Evolutionary conservation across 2,329 filamentous ascomycete species (phyloP).

Genomic region (Aspergillus sp.): DNA sequence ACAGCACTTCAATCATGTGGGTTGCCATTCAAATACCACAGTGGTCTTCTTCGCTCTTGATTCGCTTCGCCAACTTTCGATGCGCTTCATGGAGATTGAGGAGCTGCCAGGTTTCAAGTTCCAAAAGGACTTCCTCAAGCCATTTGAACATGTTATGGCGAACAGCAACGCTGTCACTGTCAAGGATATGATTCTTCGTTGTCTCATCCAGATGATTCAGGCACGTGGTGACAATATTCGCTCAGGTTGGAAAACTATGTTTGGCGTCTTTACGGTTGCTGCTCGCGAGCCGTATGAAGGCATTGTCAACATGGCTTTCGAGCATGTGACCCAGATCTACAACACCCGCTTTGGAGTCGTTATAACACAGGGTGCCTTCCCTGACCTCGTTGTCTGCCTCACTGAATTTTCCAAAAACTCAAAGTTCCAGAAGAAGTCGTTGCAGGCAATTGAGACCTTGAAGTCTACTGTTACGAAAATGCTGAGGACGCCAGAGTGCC

Average conservation of each 20-base stretch:
- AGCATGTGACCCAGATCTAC: slow-evolving; percentile 95
- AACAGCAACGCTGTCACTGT: slow-evolving; percentile 90
- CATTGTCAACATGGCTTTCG: slow-evolving; percentile 95
- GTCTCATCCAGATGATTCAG: slow-evolving; percentile 98
- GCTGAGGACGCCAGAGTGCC: slow-evolving; percentile 93
- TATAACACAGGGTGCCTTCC: slow-evolving; percentile 94
- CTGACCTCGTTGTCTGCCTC: slow-evolving; percentile 91
- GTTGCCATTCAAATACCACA: slow-evolving; percentile 92
- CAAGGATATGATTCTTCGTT: slow-evolving; percentile 95
- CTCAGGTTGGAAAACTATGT: slow-evolving; percentile 99
- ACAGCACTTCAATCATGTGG: slow-evolving; percentile 96
- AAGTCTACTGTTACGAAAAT: slow-evolving; percentile 93
- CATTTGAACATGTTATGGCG: slow-evolving; percentile 95
- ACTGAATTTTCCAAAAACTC: slow-evolving; percentile 99
- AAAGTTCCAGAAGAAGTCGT: slow-evolving; percentile 96
- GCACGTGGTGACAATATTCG: slow-evolving; percentile 94
- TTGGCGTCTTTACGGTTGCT: slow-evolving; percentile 95
- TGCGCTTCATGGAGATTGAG: slow-evolving; percentile 98
- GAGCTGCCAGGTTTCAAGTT: slow-evolving; percentile 99
- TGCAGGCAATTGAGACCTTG: slow-evolving; percentile 91
- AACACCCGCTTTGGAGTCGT: slow-evolving; percentile 94
- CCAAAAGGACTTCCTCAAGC: slow-evolving; percentile 98
- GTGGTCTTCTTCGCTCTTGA: slow-evolving; percentile 98
- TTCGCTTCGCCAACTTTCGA: slow-evolving; percentile 89
- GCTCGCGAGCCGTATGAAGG: slow-evolving; percentile 90